Evolutionary conservation across 2,329 filamentous ascomycete species (phyloP), one percentile per base, ranked within the genome.

Genomic region (Trichoderma guizhouense): DNA sequence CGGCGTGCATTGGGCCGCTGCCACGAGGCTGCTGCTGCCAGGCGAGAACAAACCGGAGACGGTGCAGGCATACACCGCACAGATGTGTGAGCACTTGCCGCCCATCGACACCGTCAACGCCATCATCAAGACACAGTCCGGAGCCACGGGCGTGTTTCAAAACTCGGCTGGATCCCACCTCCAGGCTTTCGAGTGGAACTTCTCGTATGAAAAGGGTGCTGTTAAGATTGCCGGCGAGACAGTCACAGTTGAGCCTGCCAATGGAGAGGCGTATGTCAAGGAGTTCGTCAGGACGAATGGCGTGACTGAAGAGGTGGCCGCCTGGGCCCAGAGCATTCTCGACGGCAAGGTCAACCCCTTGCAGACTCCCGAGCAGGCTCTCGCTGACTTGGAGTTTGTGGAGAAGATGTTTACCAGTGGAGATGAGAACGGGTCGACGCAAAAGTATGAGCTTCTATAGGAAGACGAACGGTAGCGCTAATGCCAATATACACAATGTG

Each of bases 1-100:
- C 15, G 92, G 93, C 57, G 91, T 95, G 30, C 93, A 95, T 79
- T 90, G 88, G 73, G 83, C 90, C 7, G 92, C 92, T 8, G 89
- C 82, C 0, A 84, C 91, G 64, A 84, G 92, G 18, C 79, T 87
- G 36, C 78, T 95, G 55, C 82, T 94, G 2, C 14, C 34, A 7
- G 73, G 80, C 5, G 79, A 86, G 61, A 81, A 84, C 9, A 82
- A 64, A 18, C 74, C 87, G 32, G 79, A 81, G 14, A 82, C 80
- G 39, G 80, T 91, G 3, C 83, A 84, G 21, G 89, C 89, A 0
- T 87, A 88, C 72, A 88, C 89, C 1, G 77, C 82, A 5, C 86
- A 88, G 74, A 80, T 88, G 61, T 85, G 88, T 73, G 78, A 83
- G 68, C 84, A 90, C 75, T 82, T 94, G 9, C 85, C 88, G 5